Percentiles rank a stretch among this genome's conserved stretches.
Evolutionary conservation across 2,329 filamentous ascomycete species (phyloP).

Genomic region (Xylaria sp.): DNA sequence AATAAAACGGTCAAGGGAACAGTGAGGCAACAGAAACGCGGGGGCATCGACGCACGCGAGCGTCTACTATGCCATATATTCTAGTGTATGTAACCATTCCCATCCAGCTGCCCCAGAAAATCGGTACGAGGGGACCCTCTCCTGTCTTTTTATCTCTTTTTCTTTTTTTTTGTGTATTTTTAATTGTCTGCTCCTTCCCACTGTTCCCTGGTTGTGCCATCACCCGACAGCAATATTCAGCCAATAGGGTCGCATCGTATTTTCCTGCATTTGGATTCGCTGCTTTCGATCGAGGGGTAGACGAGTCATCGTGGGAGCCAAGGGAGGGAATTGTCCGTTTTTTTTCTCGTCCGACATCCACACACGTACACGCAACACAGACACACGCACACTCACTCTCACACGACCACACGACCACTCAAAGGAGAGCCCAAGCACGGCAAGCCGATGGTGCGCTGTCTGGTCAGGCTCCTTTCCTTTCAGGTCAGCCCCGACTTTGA

Average conservation of each 20-base stretch:
- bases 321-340: conserved; percentile 9
- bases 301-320: conserved; percentile 14
- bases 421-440: conserved; percentile 17
- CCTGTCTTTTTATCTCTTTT: conserved; percentile 1
- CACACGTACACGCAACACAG: conserved; percentile 5
- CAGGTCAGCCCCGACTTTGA: conserved; percentile 25
- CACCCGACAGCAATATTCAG: conserved; percentile 21
- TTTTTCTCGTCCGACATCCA: conserved; percentile 3
- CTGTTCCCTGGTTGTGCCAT: conserved; percentile 24
- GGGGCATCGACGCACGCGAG: conserved; percentile 22
- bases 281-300: conserved; percentile 20
- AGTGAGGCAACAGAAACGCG: conserved; percentile 23
- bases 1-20: conserved; percentile 22
- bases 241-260: conserved; percentile 24
- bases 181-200: conserved; percentile 2
- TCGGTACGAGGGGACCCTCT: conserved; percentile 11
- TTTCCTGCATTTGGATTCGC: conserved; percentile 28
- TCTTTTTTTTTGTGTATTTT: background rate
- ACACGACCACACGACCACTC: conserved; percentile 4
- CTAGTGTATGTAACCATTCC: conserved; percentile 16
- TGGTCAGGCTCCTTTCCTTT: conserved; percentile 18
- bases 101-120: conserved; percentile 18
- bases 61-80: conserved; percentile 12
- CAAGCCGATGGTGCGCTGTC: conserved; percentile 27
- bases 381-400: background rate